Evolutionary conservation across 1,284 basidiomycete species (phyloP).

Genomic region (Quambalaria eucalypti): DNA sequence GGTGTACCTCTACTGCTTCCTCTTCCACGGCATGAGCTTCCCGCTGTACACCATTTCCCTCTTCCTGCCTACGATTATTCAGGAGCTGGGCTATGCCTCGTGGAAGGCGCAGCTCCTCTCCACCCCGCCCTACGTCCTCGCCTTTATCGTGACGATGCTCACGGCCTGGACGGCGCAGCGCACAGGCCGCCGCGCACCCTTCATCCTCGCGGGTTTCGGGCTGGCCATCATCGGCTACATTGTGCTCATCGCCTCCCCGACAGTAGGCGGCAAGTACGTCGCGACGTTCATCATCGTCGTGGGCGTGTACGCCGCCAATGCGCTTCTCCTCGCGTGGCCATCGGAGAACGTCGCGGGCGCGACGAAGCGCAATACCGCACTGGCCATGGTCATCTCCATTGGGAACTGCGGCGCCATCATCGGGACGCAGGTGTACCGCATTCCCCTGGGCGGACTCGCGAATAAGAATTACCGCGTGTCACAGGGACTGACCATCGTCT

Average conservation of each 20-base stretch:
- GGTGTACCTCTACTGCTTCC: conserved; percentile 58
- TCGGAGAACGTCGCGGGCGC: conserved; percentile 65
- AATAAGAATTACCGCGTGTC: conserved; percentile 59
- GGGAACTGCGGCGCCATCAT: conserved; percentile 61
- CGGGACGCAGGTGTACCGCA: conserved; percentile 54
- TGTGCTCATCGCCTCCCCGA: conserved; percentile 55
- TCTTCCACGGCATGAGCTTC: conserved; percentile 60
- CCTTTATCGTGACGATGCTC: conserved; percentile 40
- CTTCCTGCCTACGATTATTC: conserved; percentile 54
- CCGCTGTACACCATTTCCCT: conserved; percentile 31
- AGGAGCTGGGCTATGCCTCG: conserved; percentile 54
- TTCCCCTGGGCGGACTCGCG: conserved; percentile 48
- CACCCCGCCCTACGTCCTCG: conserved; percentile 56
- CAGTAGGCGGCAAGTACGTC: conserved; percentile 57
- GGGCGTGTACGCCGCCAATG: conserved; percentile 59
- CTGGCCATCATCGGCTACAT: conserved; percentile 61
- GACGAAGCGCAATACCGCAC: conserved; percentile 60
- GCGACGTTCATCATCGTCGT: conserved; percentile 53
- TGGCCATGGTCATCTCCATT: conserved; percentile 61
- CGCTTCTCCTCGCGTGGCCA: conserved; percentile 54
- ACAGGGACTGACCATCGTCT: conserved; percentile 46
- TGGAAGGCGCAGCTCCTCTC: conserved; percentile 62
- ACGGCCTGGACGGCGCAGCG: conserved; percentile 53
- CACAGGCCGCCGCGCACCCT: conserved; percentile 54
- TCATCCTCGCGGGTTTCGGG: conserved; percentile 55